These are phyloP conservation scores for Metschnikowia santaceciliae DNA, from an alignment of 805 yeast species.

Conservation along the genomic window DNA sequence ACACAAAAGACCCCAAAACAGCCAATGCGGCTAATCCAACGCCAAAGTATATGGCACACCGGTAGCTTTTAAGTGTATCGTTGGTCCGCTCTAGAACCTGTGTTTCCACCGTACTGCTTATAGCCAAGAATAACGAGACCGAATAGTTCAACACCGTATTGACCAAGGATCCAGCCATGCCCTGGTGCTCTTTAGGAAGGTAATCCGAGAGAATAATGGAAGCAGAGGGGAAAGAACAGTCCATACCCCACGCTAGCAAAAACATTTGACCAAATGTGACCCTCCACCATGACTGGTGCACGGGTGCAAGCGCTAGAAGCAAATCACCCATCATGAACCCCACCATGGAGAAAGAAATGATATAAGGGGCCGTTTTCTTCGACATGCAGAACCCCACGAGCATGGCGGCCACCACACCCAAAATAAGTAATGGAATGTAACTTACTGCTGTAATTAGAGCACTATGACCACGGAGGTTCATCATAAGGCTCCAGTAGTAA, in stretches of 20 bases:
- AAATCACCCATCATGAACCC: slow-evolving; percentile 54
- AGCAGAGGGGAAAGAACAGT: slow-evolving; percentile 71
- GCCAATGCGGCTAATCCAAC: slow-evolving; percentile 58
- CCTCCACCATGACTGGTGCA: slow-evolving; percentile 55
- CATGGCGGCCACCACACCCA: slow-evolving; percentile 56
- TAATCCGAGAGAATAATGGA: slow-evolving; percentile 57
- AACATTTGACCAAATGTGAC: slow-evolving; percentile 54
- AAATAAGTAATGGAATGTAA: slow-evolving; percentile 45
- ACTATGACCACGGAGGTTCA: slow-evolving; percentile 47
- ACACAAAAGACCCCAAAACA: slow-evolving; percentile 24
- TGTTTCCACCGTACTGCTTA: slow-evolving; percentile 63
- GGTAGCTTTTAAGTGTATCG: slow-evolving; percentile 40
- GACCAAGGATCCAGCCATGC: slow-evolving; percentile 73
- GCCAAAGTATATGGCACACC: slow-evolving; percentile 58
- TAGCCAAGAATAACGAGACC: slow-evolving; percentile 62
- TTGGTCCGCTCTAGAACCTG: slow-evolving; percentile 7
- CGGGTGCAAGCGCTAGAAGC: slow-evolving; percentile 54
- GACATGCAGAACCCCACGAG: slow-evolving; percentile 47
- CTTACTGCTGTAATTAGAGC: slow-evolving; percentile 33
- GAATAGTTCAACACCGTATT: slow-evolving; percentile 71
- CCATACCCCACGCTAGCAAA: slow-evolving; percentile 70
- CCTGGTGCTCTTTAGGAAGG: slow-evolving; percentile 63
- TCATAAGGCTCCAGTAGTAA: slow-evolving; percentile 51
- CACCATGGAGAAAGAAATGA: slow-evolving; percentile 47
- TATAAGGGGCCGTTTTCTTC: slow-evolving; percentile 44